Conservation (phyloP, 495 filamentous ascomycete species). For the Penicillium pulvis region DNA sequence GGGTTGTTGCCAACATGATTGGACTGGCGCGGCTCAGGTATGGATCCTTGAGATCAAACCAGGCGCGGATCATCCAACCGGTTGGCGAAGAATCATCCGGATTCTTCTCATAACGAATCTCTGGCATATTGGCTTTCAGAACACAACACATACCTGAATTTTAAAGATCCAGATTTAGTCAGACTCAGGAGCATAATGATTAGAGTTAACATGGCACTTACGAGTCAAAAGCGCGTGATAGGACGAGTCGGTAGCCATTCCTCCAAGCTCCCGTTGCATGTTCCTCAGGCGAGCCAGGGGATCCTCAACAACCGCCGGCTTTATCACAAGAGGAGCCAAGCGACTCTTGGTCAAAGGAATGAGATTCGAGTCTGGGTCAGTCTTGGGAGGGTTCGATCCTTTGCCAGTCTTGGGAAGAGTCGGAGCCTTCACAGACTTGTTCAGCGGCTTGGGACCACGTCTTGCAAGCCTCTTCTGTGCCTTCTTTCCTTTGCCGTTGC, state of each 20-base stretch:
- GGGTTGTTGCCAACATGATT: slow-evolving; percentile 18
- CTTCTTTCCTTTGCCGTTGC: not conserved
- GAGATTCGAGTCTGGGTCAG: slow-evolving; percentile 12
- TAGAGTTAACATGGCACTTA: slow-evolving; percentile 6
- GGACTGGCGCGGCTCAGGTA: slow-evolving; percentile 38
- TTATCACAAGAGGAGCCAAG: slow-evolving; percentile 15
- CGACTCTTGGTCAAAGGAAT: slow-evolving; percentile 27
- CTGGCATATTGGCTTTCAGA: slow-evolving; percentile 24
- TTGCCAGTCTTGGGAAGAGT: not conserved
- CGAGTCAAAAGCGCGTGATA: slow-evolving; percentile 10
- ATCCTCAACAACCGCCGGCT: slow-evolving; percentile 3
- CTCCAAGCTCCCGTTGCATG: not conserved
- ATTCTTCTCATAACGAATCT: slow-evolving; percentile 16
- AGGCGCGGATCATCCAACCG: slow-evolving; percentile 13
- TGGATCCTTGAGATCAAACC: slow-evolving; percentile 28
- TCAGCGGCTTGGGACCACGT: not conserved
- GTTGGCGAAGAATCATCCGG: not conserved
- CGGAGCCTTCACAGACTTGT: not conserved
- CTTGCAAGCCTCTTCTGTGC: not conserved
- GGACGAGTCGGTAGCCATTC: not conserved
- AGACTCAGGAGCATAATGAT: not conserved
- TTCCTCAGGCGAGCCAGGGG: slow-evolving; percentile 14
- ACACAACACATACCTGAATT: slow-evolving; percentile 28
- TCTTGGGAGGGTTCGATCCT: not conserved
- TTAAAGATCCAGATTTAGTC: not conserved